phyloP scores from a whole-genome alignment of 495 filamentous ascomycete species.

The Astrothelium macrocarpum region DNA sequence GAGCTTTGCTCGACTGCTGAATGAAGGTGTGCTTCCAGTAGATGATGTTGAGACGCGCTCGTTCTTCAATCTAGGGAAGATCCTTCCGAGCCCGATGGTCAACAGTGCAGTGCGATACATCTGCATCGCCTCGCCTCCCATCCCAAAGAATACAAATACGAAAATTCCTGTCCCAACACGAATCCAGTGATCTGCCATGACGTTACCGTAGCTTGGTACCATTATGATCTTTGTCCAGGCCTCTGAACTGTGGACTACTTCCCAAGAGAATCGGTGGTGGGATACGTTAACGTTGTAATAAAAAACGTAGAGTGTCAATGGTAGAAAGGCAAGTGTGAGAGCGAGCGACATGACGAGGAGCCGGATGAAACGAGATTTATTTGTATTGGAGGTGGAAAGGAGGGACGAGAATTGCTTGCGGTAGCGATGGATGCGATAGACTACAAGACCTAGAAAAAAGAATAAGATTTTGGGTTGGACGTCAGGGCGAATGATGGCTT shows the following conservation, averaged over 20 bases:
- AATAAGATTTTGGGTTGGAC: background rate
- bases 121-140: conserved; percentile 62
- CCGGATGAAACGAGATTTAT: conserved; percentile 62
- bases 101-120: conserved; percentile 54
- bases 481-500: conserved; percentile 29
- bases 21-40: conserved; percentile 6
- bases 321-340: conserved; percentile 57
- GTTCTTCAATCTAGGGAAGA: conserved; percentile 14
- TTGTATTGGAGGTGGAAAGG: conserved; percentile 48
- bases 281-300: conserved; percentile 40
- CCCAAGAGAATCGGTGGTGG: conserved; percentile 43
- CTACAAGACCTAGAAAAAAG: conserved; percentile 43
- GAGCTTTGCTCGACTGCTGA: conserved; percentile 18
- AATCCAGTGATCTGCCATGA: conserved; percentile 60
- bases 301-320: conserved; percentile 52
- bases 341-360: conserved; percentile 65
- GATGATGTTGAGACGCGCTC: background rate
- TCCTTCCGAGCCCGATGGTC: conserved; percentile 12
- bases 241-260: conserved; percentile 41
- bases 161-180: conserved; percentile 48
- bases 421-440: conserved; percentile 59
- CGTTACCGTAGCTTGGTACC: conserved; percentile 44
- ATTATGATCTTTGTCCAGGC: conserved; percentile 52
- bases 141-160: conserved; percentile 72
- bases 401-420: conserved; percentile 50